Conservation (phyloP, 768 basidiomycete species). For the Cyclocybe cylindracea region DNA sequence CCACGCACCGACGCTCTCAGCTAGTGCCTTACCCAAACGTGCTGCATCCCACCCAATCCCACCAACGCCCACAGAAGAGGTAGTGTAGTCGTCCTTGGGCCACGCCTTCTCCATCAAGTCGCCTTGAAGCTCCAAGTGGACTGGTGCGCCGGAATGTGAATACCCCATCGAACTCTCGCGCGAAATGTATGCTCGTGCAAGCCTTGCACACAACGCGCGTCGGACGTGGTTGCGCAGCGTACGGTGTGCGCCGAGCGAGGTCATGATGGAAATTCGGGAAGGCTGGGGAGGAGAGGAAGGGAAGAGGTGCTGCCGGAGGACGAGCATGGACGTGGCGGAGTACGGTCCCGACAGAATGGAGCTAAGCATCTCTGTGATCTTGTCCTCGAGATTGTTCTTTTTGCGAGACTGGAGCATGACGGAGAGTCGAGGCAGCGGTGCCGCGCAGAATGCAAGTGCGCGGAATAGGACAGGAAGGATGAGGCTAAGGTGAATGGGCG, state of each 20-base stretch:
- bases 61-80: conserved; percentile 26
- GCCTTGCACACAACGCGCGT: conserved; percentile 56
- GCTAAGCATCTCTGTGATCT: conserved; percentile 56
- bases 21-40: conserved; percentile 54
- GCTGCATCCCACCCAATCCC: conserved; percentile 66
- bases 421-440: conserved; percentile 69
- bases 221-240: conserved; percentile 67
- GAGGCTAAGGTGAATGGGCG: conserved; percentile 49
- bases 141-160: conserved; percentile 59
- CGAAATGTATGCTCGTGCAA: conserved; percentile 68
- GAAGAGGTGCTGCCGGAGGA: conserved; percentile 59
- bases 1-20: conserved; percentile 62
- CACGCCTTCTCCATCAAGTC: conserved; percentile 74
- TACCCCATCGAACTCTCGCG: conserved; percentile 54
- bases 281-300: conserved; percentile 36
- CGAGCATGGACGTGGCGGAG: conserved; percentile 61
- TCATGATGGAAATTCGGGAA: conserved; percentile 36
- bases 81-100: conserved; percentile 59
- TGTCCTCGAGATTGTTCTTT: conserved; percentile 47
- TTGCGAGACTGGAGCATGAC: conserved; percentile 42
- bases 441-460: conserved; percentile 61
- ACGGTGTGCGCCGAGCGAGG: conserved; percentile 60
- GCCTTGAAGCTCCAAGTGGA: conserved; percentile 57
- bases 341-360: conserved; percentile 67
- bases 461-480: conserved; percentile 79